Base-by-base conservation (phyloP, 2,329 filamentous ascomycete species). In the Bipolaris cookei region DNA sequence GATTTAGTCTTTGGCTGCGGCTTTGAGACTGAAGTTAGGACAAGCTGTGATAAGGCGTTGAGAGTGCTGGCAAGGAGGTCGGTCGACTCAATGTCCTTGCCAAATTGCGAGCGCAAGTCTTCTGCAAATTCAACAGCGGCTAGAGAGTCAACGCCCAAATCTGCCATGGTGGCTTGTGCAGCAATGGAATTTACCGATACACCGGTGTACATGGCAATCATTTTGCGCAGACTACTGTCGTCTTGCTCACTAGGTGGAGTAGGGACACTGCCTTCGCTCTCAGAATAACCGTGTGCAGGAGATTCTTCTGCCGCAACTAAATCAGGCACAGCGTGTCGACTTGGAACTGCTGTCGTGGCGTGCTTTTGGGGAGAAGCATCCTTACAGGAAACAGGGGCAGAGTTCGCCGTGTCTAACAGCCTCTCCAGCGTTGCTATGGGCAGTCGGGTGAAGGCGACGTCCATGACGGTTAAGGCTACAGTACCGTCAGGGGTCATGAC, bases 191-290 rank as follows among this genome's bases (percentile, higher is more conserved):
- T 51, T 6, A 43, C 7, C 11, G 37, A 28, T n/a, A 38, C 35
- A n/a, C 55, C 58, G n/a, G 55, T 61, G 37, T 58, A 58, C 45
- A 45, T 53, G 11, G 60, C 44, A 37, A 63, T 57, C 18, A 55
- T 60, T 5, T 48, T 48, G 35, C 45, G 34, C 20, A 48, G 32
- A 23, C 45, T 23, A n/a, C 45, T 48, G 13, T 48, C 45, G 6
- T 48, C 45, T 10, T 23, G 45, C 20, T 48, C 45, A n/a, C 34
- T 32, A 11, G 45, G 32, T 18, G 45, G 45, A 25, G 45, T 38
- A 13, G 14, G 2, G 10, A 48, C 28, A 16, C 45, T 32, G n/a
- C 20, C 45, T 28, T 48, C 45, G n/a, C 45, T 48, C 8, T 20
- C 32, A 6, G 45, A 21, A 13, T 11, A 25, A 16, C 28, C 34